Conservation (phyloP, 2,329 filamentous ascomycete species). For the Cyphellophora attinorum region DNA sequence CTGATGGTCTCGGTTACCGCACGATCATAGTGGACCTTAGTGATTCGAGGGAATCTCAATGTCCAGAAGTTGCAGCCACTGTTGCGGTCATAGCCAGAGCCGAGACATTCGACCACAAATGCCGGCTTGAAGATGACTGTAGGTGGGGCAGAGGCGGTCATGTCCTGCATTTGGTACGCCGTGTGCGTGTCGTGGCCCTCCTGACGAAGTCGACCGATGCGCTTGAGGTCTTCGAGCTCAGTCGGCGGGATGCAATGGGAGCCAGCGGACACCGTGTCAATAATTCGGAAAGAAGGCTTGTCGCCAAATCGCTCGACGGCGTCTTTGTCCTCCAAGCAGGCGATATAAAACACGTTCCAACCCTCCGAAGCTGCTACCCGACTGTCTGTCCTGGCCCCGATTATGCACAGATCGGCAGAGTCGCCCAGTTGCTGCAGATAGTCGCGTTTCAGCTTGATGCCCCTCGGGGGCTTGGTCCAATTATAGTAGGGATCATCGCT, state of each 20-base stretch:
- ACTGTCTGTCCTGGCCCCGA: slow-evolving; percentile 53
- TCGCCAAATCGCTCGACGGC: slow-evolving; percentile 41
- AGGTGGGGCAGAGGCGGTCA: slow-evolving; percentile 23
- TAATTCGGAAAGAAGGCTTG: slow-evolving; percentile 54
- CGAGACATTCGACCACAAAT: slow-evolving; percentile 69
- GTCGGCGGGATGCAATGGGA: neutral
- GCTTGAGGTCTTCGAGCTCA: neutral
- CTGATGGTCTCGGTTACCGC: slow-evolving; percentile 58
- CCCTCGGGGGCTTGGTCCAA: slow-evolving; percentile 37
- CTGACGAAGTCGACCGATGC: slow-evolving; percentile 26
- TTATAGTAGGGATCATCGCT: slow-evolving; percentile 64
- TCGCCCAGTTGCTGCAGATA: slow-evolving; percentile 71
- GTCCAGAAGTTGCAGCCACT: slow-evolving; percentile 62
- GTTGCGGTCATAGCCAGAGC: slow-evolving; percentile 67
- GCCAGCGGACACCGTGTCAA: slow-evolving; percentile 49
- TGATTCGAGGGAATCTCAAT: slow-evolving; percentile 65
- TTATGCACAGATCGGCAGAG: slow-evolving; percentile 69
- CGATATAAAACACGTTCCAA: slow-evolving; percentile 76
- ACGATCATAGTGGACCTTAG: slow-evolving; percentile 70
- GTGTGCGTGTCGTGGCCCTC: slow-evolving; percentile 36
- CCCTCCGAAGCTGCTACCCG: slow-evolving; percentile 55
- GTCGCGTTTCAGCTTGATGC: slow-evolving; percentile 82
- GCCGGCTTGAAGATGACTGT: slow-evolving; percentile 52
- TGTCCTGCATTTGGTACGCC: neutral
- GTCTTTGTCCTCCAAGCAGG: slow-evolving; percentile 61